phyloP scores from a whole-genome alignment of 192 early-diverging fungal genomes.

The Globomyces pollinis-pini region DNA sequence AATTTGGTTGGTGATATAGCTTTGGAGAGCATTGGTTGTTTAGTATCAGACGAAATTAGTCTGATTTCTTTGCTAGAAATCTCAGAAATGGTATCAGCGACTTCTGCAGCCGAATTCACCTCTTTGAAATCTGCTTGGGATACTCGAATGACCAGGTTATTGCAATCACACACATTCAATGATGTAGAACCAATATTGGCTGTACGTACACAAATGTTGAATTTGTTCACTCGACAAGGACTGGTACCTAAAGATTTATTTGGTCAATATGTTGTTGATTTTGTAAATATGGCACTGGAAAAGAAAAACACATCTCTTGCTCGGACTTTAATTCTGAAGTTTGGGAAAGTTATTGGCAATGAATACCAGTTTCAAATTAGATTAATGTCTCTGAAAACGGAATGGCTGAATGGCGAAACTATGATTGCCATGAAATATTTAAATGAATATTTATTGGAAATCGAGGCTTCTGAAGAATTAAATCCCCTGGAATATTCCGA shows the following conservation, averaged over 20 bases:
- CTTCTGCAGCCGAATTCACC: too few species aligned
- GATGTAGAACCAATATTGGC: not conserved
- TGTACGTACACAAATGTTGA: not conserved
- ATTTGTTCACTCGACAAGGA: not conserved
- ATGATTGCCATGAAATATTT: constrained; percentile 10
- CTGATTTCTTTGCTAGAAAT: not conserved
- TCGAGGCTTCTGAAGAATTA: not conserved
- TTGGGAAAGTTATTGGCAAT: constrained; percentile 5
- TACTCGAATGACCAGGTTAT: not conserved
- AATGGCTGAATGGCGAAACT: not conserved
- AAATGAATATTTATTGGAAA: not conserved
- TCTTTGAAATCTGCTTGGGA: not conserved
- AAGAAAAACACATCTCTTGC: constrained; percentile 20
- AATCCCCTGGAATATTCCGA: not conserved
- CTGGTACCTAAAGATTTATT: not conserved
- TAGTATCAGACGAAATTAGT: too few species aligned
- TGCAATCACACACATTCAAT: not conserved
- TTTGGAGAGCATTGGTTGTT: too few species aligned
- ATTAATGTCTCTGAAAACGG: not conserved
- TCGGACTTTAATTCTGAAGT: constrained; percentile 10
- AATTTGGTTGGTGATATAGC: too few species aligned
- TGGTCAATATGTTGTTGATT: constrained; percentile 17
- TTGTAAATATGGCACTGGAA: constrained; percentile 20
- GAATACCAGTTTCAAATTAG: not conserved
- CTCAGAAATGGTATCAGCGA: not conserved